phyloP scores from a whole-genome alignment of 805 yeast genomes.

The Candida insectalens region DNA sequence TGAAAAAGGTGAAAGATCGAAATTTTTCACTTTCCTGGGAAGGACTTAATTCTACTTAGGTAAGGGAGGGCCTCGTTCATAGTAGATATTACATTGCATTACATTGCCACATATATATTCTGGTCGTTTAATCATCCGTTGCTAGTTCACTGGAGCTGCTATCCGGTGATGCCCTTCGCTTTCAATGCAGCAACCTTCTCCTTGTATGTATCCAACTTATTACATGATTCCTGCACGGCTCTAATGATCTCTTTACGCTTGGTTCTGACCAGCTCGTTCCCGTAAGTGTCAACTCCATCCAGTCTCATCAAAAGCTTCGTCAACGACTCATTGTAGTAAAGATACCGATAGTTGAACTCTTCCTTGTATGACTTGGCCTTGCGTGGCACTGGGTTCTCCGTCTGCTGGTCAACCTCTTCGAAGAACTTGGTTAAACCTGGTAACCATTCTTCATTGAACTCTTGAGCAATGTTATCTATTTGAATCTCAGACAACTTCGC shows the following conservation, averaged over 20 bases:
- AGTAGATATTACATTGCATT: background rate
- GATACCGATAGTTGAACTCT: conserved; percentile 34
- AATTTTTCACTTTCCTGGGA: too few species aligned
- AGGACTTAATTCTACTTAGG: too few species aligned
- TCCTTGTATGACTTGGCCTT: conserved; percentile 15
- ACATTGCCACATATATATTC: too few species aligned
- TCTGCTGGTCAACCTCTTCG: conserved; percentile 9
- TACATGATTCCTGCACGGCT: conserved; percentile 49
- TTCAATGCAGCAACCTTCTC: conserved; percentile 12
- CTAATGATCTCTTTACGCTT: conserved; percentile 53
- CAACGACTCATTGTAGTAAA: conserved; percentile 57
- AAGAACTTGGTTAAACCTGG: conserved; percentile 7
- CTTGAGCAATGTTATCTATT: conserved; percentile 9
- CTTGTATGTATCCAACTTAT: conserved; percentile 35
- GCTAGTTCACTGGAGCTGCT: too few species aligned
- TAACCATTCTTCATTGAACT: conserved; percentile 11
- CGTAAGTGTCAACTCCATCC: conserved; percentile 45
- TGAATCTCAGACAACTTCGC: conserved; percentile 9
- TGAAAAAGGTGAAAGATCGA: too few species aligned
- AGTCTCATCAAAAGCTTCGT: conserved; percentile 56
- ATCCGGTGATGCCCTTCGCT: conserved; percentile 6
- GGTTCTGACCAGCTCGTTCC: conserved; percentile 39
- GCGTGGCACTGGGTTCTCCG: conserved; percentile 1
- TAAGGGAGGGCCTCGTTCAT: too few species aligned
- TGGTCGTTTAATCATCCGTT: too few species aligned